These are phyloP conservation scores for Malassezia equina DNA, from an alignment of 1,284 basidiomycete genomes.

Conservation along the genomic window DNA sequence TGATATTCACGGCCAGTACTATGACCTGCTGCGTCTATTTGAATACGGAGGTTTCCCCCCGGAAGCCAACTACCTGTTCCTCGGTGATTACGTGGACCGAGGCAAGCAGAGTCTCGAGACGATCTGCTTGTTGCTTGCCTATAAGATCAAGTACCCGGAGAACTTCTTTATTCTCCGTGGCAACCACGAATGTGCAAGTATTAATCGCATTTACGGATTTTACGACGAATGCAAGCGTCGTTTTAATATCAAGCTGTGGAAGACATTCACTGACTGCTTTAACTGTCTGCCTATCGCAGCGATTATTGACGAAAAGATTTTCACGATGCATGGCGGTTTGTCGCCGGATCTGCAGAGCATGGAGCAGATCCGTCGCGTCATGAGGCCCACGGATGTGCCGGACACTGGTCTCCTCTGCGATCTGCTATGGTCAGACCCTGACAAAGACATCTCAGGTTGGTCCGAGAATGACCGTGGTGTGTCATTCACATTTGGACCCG, in stretches of 20 bases:
- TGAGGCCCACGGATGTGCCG: conserved; percentile 97
- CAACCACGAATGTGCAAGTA: conserved; percentile 88
- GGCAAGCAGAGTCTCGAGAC: conserved; percentile 90
- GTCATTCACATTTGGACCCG: conserved; percentile 94
- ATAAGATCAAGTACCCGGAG: conserved; percentile 98
- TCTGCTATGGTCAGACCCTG: conserved; percentile 95
- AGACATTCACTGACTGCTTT: conserved; percentile 94
- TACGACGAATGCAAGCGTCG: conserved; percentile 97
- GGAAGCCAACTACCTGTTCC: conserved; percentile 91
- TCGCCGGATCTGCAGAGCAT: conserved; percentile 96
- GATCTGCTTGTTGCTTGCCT: conserved; percentile 71
- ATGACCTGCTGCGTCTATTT: conserved; percentile 82
- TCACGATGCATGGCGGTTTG: conserved; percentile 74
- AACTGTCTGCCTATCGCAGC: conserved; percentile 90
- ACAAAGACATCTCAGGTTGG: conserved; percentile 99
- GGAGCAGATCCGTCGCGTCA: conserved; percentile 98
- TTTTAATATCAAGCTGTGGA: conserved; percentile 97
- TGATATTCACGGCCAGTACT: conserved; percentile 91
- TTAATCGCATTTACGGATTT: conserved; percentile 91
- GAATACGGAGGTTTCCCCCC: conserved; percentile 91
- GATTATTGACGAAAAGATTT: conserved; percentile 94
- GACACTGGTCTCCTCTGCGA: conserved; percentile 97
- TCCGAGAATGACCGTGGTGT: conserved; percentile 98
- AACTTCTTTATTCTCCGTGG: conserved; percentile 92
- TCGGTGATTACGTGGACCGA: conserved; percentile 89